A percentile compares a stretch with the other conserved stretches of the same genome.
Conservation (phyloP, 169 alveolate genomes). For the Plasmodium blacklocki region DNA sequence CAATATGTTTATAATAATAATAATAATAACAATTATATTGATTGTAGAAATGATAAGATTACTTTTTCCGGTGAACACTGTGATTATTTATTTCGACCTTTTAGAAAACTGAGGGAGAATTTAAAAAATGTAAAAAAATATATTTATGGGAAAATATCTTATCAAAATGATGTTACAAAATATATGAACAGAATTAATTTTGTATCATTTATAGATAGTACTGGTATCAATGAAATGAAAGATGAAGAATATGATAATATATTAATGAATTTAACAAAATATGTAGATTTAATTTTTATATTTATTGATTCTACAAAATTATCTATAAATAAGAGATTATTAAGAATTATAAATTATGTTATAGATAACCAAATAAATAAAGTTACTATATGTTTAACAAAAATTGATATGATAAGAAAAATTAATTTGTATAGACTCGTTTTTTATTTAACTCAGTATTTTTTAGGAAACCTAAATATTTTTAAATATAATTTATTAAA, state of each 20-base stretch:
- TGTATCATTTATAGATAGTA: conserved; percentile 64
- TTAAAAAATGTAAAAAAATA: conserved; percentile 37
- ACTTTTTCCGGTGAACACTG: conserved; percentile 66
- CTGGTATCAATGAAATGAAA: conserved; percentile 32
- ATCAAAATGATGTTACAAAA: conserved; percentile 54
- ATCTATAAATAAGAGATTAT: conserved; percentile 50
- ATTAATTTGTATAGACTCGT: conserved; percentile 39
- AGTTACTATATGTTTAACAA: conserved; percentile 62
- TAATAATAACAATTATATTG: background rate
- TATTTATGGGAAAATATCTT: conserved; percentile 57
- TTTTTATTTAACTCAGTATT: conserved; percentile 54
- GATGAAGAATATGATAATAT: conserved; percentile 53
- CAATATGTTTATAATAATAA: background rate
- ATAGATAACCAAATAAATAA: conserved; percentile 45
- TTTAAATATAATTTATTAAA: conserved; percentile 16
- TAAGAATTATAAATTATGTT: conserved; percentile 43
- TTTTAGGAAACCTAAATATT: conserved; percentile 41
- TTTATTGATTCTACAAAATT: conserved; percentile 44
- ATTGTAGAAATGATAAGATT: conserved; percentile 3
- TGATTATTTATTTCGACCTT: conserved; percentile 36
- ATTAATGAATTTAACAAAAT: conserved; percentile 41
- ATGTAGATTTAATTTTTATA: conserved; percentile 48
- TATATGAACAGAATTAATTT: conserved; percentile 68
- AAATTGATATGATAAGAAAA: conserved; percentile 29
- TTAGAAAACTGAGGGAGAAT: conserved; percentile 30